Evolutionary conservation across 192 early-diverging fungal species (phyloP), one percentile per base, ranked within the genome.

Genomic region (Obelidium mucronatum): DNA sequence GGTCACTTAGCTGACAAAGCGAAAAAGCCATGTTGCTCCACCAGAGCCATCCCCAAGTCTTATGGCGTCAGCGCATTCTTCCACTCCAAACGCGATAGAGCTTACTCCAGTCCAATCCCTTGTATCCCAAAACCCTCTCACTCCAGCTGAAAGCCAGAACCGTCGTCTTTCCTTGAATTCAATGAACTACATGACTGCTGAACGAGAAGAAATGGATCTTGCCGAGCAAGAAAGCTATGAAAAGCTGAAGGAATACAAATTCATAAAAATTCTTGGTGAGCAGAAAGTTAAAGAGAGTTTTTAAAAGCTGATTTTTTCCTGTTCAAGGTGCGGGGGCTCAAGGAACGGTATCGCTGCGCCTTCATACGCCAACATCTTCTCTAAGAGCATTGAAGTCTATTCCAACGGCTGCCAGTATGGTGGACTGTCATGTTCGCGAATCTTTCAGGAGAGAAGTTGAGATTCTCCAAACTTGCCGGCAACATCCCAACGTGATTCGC

Each of bases 401-500:
- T 31, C 74, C 74, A 6, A 76, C 74, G 17, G 28, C 42, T 5
- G 11, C 24, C n/a, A 54, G 17, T 33, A 6, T 26, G 8, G 69
- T 72, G 33, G 69, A 72, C 33, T 58, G 36, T 15, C 52, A 72
- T 30, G 74, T 76, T 4, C 33, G 26, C n/a, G 64, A 56, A 42
- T 64, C 62, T 5, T 76, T 76, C 65, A 39, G 74, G 5, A 62
- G 74, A 26, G 74, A 76, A 55, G 74, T 76, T 24, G 51, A 76
- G 33, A 76, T 76, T 34, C 36, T 76, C 26, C 62, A 53, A 4
- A n/a, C 17, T 22, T 26, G 33, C 30, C 53, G 40, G 13, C 15
- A n/a, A 30, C 74, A 76, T 31, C 74, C 74, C 3, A 76, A 40
- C 35, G 39, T 76, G 0, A 76, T 76, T 36, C 62, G 74, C 8